These are phyloP conservation scores for Xylaria longipes DNA, from an alignment of 495 filamentous ascomycete species.

Conservation along the genomic window DNA sequence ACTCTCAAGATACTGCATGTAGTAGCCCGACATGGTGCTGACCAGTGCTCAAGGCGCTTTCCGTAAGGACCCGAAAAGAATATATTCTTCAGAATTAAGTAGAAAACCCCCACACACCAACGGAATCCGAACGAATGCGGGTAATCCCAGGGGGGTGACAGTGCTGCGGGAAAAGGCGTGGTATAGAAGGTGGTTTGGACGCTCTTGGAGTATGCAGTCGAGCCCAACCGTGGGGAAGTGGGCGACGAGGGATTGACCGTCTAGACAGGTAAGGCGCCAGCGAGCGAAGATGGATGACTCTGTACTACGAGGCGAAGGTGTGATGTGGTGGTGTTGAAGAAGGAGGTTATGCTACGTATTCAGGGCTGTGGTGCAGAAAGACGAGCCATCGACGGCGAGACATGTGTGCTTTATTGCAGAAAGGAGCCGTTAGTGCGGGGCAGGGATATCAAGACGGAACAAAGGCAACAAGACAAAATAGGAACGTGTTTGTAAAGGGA, in stretches of 20 bases:
- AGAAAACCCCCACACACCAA: slow-evolving; percentile 40
- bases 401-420: slow-evolving; percentile 69
- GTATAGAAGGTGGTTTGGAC: slow-evolving; percentile 39
- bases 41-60: slow-evolving; percentile 27
- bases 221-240: slow-evolving; percentile 56
- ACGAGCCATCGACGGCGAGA: slow-evolving; percentile 61
- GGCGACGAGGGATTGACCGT: slow-evolving; percentile 37
- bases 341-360: slow-evolving; percentile 59
- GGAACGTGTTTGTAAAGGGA: slow-evolving; percentile 52
- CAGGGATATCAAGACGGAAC: slow-evolving; percentile 55
- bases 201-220: slow-evolving; percentile 55
- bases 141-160: slow-evolving; percentile 32
- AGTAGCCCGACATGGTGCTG: slow-evolving; percentile 63
- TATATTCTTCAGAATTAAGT: slow-evolving; percentile 32
- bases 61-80: slow-evolving; percentile 26
- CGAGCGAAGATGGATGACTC: slow-evolving; percentile 47
- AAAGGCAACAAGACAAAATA: slow-evolving; percentile 52
- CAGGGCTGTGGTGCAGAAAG: slow-evolving; percentile 55
- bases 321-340: slow-evolving; percentile 48
- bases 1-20: slow-evolving; percentile 70
- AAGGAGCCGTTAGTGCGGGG: slow-evolving; percentile 56
- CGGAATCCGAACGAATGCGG: slow-evolving; percentile 36
- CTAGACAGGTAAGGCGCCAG: slow-evolving; percentile 45
- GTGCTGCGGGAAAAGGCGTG: slow-evolving; percentile 30
- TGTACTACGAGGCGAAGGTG: slow-evolving; percentile 52